Evolutionary conservation across 331 rosid species (phyloP).

Genomic region (Acacia concinna): DNA sequence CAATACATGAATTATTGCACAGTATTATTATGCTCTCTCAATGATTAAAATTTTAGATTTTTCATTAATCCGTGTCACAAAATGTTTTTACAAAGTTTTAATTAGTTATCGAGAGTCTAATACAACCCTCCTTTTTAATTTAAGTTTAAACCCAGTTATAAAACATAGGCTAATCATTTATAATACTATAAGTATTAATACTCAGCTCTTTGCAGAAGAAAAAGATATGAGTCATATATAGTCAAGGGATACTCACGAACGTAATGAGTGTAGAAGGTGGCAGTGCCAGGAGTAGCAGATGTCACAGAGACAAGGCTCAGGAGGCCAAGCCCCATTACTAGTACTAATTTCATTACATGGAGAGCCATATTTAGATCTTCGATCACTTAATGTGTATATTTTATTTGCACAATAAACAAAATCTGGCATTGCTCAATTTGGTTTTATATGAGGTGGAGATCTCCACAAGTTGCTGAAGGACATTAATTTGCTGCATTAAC

Average conservation of each 20-base stretch:
- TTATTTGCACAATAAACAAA: neutral
- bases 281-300: constrained; percentile 23
- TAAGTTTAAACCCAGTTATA: too few relatives aligned
- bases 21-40: too few relatives aligned
- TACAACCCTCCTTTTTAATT: too few relatives aligned
- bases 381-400: too few relatives aligned
- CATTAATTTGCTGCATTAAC: neutral
- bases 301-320: neutral
- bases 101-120: too few relatives aligned
- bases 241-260: neutral
- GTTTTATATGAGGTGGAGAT: neutral
- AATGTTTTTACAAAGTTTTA: too few relatives aligned
- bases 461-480: neutral
- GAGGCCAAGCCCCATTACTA: constrained; percentile 13
- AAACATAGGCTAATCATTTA: too few relatives aligned
- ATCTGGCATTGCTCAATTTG: too few relatives aligned
- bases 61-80: too few relatives aligned
- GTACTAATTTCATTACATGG: neutral
- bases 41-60: too few relatives aligned
- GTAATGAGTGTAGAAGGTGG: constrained; percentile 17
- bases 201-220: neutral
- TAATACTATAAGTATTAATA: too few relatives aligned
- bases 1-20: too few relatives aligned
- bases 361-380: neutral
- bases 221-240: neutral